Evolutionary conservation across 371 early-diverging fungal genomes (phyloP), one percentile per base, ranked within the genome.

Genomic region (Saksenaea oblongispora): DNA sequence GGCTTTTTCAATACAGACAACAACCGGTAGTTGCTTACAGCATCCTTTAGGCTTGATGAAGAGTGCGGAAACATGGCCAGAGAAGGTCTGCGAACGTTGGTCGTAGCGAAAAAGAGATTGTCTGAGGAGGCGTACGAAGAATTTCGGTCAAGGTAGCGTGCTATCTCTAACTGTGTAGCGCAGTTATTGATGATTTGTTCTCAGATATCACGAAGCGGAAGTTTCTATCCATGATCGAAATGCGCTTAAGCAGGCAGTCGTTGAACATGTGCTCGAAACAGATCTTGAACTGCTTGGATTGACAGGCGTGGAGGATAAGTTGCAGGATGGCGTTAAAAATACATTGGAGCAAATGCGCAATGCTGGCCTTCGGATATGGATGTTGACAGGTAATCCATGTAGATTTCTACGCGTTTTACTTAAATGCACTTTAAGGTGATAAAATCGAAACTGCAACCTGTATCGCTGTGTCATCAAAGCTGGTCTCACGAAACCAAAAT

Each of bases 391-490:
- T 79, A 60, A 39, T 34, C 15, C 2, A 18, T 57, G 22, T 18
- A 5, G 26, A 39, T 17, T 15, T 15, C 31, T 56, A 15, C 10
- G 3, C 39, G 54, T 10, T 64, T 55, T 22, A 24, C 59, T 14
- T 17, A 60, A 13, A 58, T 2, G 37, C 1, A 4, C 36, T 5
- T 35, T 34, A 28, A 78, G 99, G 99, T 27, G 99, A 99, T 76
- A 99, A 99, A 72, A 94, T 98, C 64, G 99, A 99, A 82, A 99
- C 99, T 2, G 99, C 99, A n/a, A 96, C 92, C 0, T 95, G 95
- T 73, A 96, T 99, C 66, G 98, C 98, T 2, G 87, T 95, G 11
- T 95, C 96, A 0, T 93, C 97, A 17, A 93, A 93, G 60, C 85
- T 99, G 9, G 93, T 99, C 11, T 83, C 92, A 7, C 88, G 96